Conservation (phyloP, 164 flowering plant genomes). For the Nymphaea colorata region DNA sequence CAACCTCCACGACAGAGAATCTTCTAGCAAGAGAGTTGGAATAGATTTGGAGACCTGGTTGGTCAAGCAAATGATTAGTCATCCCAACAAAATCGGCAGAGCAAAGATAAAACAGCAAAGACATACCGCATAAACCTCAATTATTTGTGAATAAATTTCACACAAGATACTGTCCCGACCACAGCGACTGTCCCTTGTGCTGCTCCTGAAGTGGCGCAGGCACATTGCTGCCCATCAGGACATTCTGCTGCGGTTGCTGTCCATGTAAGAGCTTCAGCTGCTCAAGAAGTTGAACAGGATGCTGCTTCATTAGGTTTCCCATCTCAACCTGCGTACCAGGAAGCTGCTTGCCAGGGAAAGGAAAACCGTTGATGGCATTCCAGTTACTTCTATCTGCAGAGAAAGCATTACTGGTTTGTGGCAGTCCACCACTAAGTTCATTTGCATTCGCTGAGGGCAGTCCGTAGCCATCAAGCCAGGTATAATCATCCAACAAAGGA, state of each 20-base stretch:
- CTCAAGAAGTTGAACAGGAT: slow-evolving; percentile 27
- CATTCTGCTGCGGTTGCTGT: slow-evolving; percentile 23
- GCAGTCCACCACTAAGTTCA: slow-evolving; percentile 14
- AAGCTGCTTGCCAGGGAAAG: slow-evolving; percentile 82
- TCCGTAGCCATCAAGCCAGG: slow-evolving; percentile 88
- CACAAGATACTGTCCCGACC: slow-evolving; percentile 71
- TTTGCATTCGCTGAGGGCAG: slow-evolving; percentile 23
- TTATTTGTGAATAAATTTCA: slow-evolving; percentile 21
- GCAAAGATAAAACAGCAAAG: background rate
- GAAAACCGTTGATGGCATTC: slow-evolving; percentile 46
- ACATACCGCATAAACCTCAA: background rate
- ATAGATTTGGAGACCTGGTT: too few species aligned
- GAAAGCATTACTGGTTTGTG: background rate
- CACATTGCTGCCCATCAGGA: slow-evolving; percentile 40
- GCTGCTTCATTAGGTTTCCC: slow-evolving; percentile 36
- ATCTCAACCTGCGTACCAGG: slow-evolving; percentile 29
- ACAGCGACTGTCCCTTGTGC: slow-evolving; percentile 62
- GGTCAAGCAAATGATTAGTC: too few species aligned
- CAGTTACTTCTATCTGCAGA: slow-evolving; percentile 14
- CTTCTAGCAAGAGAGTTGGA: background rate
- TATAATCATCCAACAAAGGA: slow-evolving; percentile 57
- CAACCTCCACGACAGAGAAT: slow-evolving; percentile 25
- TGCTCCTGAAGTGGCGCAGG: slow-evolving; percentile 41
- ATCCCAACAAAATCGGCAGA: too few species aligned
- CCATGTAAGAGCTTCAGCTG: slow-evolving; percentile 33